phyloP scores from a whole-genome alignment of 768 basidiomycete species.

The Hericium erinaceus region DNA sequence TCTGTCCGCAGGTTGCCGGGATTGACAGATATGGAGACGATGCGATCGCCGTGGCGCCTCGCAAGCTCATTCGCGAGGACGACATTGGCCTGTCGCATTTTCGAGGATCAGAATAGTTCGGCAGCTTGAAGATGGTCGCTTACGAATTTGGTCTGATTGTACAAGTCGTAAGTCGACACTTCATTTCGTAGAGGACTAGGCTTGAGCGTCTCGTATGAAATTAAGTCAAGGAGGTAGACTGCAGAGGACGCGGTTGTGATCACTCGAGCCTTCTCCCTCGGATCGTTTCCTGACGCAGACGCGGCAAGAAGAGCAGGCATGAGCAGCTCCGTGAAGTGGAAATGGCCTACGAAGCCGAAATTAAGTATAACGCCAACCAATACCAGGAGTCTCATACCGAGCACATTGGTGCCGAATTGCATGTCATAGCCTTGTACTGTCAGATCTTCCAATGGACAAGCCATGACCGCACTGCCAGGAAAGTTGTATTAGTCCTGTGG shows the following conservation, averaged over 20 bases:
- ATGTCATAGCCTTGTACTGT: conserved; percentile 15
- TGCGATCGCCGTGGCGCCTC: conserved; percentile 14
- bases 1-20: conserved; percentile 5
- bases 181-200: neutral
- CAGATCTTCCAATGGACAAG: neutral
- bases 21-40: conserved; percentile 19
- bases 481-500: too few species aligned
- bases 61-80: conserved; percentile 20
- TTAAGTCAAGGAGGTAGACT: neutral
- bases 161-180: neutral
- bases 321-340: conserved; percentile 15
- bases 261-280: conserved; percentile 16
- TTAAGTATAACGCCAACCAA: too few species aligned
- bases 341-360: conserved; percentile 17
- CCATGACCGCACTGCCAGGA: conserved; percentile 10
- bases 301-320: conserved; percentile 15
- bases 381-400: too few species aligned
- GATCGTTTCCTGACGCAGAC: conserved; percentile 5
- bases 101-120: neutral
- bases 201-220: conserved; percentile 1
- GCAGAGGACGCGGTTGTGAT: conserved; percentile 13
- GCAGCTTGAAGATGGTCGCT: neutral
- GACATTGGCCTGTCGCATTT: conserved; percentile 12
- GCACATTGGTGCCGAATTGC: conserved; percentile 13
- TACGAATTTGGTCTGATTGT: conserved; percentile 8